Evolutionary conservation across 1,284 basidiomycete genomes (phyloP), one percentile per base, ranked within the genome.

Genomic region (Peniophora sp.): DNA sequence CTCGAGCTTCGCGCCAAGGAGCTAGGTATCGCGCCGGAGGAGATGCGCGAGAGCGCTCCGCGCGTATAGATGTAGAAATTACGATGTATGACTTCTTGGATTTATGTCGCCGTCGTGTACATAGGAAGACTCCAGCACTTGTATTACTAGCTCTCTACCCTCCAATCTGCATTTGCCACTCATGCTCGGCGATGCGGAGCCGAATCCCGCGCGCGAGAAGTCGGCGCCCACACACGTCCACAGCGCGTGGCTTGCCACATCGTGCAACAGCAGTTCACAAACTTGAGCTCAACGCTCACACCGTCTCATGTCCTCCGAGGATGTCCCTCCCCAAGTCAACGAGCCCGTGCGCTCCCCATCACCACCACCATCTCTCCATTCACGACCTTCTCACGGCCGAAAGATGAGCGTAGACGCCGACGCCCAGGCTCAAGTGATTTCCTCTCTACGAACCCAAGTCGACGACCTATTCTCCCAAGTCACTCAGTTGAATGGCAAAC

Each of bases 381-480:
- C n/a, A 5, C 15, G n/a, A 6, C 37, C 37, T 15, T 41, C 37
- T 5, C 37, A 41, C 24, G 34, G 41, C 37, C 45, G 54, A 44
- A 47, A 35, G 39, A 41, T 8, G 18, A 56, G 56, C 50, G 35
- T 53, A 24, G 67, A 68, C 48, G 59, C 60, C 1, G 84, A 88
- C 60, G 84, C 87, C 2, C 83, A 89, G 58, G 77, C 78, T 5
- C 75, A 83, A 69, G 77, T 95, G 58, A 91, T 95, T 58, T 68
- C 75, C 12, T 86, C 89, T 0, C 74, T 97, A 18, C 83, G 90
- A 24, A 67, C 75, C 2, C 93, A 97, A 64, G 79, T 97, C 15
- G 78, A 84, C 51, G 90, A 97, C 62, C 75, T 97, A 47, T 85
- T 88, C 60, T 84, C 88, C 23, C 95, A 98, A 67, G 90, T 97